A percentile compares a stretch with the other conserved stretches of the same genome.
phyloP scores from a whole-genome alignment of 2,329 filamentous ascomycete species.

The Teratosphaeria nubilosa region DNA sequence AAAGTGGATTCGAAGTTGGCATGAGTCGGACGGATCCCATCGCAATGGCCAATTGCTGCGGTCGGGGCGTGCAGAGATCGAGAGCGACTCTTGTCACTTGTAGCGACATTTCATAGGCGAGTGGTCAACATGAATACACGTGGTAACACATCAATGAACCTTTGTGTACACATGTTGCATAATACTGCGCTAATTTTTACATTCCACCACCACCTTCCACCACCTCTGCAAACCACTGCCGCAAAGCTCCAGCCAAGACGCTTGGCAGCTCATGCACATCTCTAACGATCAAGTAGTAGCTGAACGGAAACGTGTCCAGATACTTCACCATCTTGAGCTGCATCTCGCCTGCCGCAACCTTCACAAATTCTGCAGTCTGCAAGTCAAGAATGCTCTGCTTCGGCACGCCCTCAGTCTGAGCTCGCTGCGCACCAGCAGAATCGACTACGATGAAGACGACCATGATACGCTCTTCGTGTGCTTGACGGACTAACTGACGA shows the following conservation, averaged over 20 bases:
- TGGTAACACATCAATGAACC: background rate
- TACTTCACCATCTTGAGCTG: constrained; percentile 78
- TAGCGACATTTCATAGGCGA: background rate
- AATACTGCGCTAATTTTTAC: background rate
- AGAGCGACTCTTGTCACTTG: background rate
- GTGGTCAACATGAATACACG: background rate
- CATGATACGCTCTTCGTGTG: constrained; percentile 91
- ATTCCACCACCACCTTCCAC: constrained; percentile 29
- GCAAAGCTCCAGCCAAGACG: constrained; percentile 75
- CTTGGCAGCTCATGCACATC: constrained; percentile 83
- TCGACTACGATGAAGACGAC: constrained; percentile 97
- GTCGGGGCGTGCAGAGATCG: no score
- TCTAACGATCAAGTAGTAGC: constrained; percentile 90
- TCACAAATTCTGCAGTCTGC: constrained; percentile 73
- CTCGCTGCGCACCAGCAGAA: constrained; percentile 30
- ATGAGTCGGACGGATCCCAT: background rate
- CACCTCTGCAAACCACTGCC: constrained; percentile 86
- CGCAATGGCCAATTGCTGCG: background rate
- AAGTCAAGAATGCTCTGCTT: constrained; percentile 69
- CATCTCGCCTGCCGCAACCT: constrained; percentile 52
- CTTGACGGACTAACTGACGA: constrained; percentile 70
- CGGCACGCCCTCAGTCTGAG: constrained; percentile 23
- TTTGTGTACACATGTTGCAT: background rate
- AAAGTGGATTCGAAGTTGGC: constrained; percentile 3
- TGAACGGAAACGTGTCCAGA: constrained; percentile 90